Evolutionary conservation across 345 rosid species (phyloP).

Genomic region (Salix udensis): DNA sequence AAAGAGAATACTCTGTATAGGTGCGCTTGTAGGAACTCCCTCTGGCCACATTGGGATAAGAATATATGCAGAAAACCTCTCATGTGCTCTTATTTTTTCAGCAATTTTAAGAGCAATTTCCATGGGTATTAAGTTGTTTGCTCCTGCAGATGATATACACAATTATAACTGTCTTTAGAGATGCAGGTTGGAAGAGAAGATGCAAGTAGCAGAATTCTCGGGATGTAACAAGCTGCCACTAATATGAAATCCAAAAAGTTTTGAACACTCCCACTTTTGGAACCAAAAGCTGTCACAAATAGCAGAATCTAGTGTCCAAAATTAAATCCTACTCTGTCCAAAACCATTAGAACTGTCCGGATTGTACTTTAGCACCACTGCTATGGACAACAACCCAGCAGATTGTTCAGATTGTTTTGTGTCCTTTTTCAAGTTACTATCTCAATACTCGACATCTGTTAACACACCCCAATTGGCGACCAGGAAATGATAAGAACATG

Average conservation of each 20-base stretch:
- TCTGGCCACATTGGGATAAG: constrained; percentile 99
- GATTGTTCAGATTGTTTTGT: no score
- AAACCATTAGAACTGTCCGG: not conserved
- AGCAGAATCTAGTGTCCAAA: not conserved
- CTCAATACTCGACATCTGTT: no score
- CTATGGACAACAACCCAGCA: no score
- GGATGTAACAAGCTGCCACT: not conserved
- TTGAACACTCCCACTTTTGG: not conserved
- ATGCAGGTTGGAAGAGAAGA: no score
- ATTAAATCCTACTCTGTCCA: not conserved
- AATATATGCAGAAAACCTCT: constrained; percentile 83
- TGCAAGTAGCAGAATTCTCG: no score
- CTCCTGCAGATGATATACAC: constrained; percentile 50
- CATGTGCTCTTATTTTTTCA: constrained; percentile 68
- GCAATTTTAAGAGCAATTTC: constrained; percentile 94
- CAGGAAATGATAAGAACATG: no score
- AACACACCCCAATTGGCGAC: no score
- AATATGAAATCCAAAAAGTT: not conserved
- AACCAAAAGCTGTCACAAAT: not conserved
- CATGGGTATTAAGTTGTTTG: constrained; percentile 85
- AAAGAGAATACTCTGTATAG: constrained; percentile 73
- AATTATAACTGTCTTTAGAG: no score
- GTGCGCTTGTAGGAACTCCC: constrained; percentile 61
- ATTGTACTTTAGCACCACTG: no score
- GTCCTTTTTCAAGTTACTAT: no score